Base-by-base conservation (phyloP, 805 yeast genomes). In the Sugiyamaella lignohabitans region DNA sequence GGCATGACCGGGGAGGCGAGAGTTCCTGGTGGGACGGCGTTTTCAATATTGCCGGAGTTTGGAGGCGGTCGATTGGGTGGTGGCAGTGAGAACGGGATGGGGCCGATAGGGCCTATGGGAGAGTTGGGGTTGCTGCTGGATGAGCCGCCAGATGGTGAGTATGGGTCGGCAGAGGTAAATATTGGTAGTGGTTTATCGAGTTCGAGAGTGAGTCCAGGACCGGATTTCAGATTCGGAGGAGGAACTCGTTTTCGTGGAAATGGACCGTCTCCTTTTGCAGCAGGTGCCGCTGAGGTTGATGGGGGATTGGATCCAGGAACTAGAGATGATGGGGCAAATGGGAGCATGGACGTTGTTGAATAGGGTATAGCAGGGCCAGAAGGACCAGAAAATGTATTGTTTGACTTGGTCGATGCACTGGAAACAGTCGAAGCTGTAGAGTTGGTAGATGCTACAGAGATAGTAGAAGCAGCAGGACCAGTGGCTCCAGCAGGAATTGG, bases 131-230 rank as follows among this genome's bases (percentile, higher is more conserved):
- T 38, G 23, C 43, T 38, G 27, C 42, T 34, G 3, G 45, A 19
- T 19, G 44, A 43, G 29, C 32, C 32, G 8, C 32, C 32, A 14
- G 47, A 21, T 5, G 49, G 43, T 18, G 43, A 40, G 22, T 29
- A 32, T 4, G 35, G 20, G 5, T 20, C 43, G 16, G 22, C 40
- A 11, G 46, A 35, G 30, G 20, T 34, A 38, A 43, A 43, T 14
- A 36, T 43, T 8, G 46, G 51, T 29, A 47, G 36, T 2, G 51
- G 48, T 11, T 45, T 32, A 24, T 47, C 51, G 27, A 43, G 47
- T 22, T 34, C 38, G 10, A 45, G 30, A 3, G 48, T 27, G 22
- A 29, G 41, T 8, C 32, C 14, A 27, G 14, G 32, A 14, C n/a
- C n/a, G n/a, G n/a, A n/a, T n/a, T n/a, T n/a, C n/a, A n/a, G n/a